Evolutionary conservation across 1,284 basidiomycete species (phyloP).

Genomic region (Ganoderma sinense): DNA sequence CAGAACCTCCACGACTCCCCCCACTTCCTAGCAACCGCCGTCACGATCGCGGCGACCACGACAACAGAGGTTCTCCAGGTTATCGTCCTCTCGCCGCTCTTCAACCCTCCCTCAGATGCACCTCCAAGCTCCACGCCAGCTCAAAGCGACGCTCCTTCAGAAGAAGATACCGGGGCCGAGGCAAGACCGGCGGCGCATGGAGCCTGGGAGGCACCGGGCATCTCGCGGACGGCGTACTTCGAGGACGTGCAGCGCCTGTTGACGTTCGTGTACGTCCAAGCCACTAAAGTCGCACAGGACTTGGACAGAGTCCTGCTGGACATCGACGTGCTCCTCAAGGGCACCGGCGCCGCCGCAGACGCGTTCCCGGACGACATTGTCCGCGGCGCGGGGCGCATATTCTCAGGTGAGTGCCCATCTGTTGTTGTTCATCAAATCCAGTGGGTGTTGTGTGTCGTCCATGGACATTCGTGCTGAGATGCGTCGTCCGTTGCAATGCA

Average conservation of each 20-base stretch:
- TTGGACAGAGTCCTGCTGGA: constrained; percentile 71
- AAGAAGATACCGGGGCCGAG: background rate
- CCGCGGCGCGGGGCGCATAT: constrained; percentile 35
- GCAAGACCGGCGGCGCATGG: background rate
- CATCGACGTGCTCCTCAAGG: constrained; percentile 71
- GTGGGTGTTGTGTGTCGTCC: too few relatives aligned
- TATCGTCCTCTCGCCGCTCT: constrained; percentile 66
- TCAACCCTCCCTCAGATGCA: constrained; percentile 40
- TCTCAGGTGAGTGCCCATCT: constrained; percentile 33
- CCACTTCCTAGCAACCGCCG: constrained; percentile 59
- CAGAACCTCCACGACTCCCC: constrained; percentile 54
- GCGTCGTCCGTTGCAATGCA: background rate
- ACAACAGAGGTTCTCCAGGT: constrained; percentile 63
- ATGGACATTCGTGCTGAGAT: background rate
- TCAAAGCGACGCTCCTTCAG: background rate
- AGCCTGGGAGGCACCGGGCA: constrained; percentile 32
- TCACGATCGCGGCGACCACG: constrained; percentile 54
- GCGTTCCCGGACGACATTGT: constrained; percentile 48
- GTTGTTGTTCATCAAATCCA: too few relatives aligned
- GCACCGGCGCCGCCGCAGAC: constrained; percentile 43
- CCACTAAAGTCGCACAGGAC: constrained; percentile 73
- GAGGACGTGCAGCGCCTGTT: constrained; percentile 69
- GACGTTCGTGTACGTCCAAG: constrained; percentile 79
- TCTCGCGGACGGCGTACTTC: constrained; percentile 63
- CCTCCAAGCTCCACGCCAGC: background rate